A percentile compares a stretch with the other conserved stretches of the same genome.
Conservation (phyloP, 2,329 filamentous ascomycete genomes). For the Fusarium bactridioides region DNA sequence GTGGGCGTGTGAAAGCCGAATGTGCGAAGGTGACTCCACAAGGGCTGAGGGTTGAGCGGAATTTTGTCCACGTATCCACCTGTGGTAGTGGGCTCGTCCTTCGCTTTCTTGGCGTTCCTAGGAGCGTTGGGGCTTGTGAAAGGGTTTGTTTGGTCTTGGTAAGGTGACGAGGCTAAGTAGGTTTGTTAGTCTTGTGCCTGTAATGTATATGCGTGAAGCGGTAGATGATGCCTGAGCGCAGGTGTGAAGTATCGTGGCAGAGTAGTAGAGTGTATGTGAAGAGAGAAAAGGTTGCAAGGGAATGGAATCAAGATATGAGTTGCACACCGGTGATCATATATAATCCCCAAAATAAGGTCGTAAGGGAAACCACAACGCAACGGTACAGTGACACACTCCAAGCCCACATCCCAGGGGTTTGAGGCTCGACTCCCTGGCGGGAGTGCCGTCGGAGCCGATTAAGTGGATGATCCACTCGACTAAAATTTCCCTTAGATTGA, state of each 20-base stretch:
- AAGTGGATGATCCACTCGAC: conserved; percentile 43
- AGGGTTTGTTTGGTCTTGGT: conserved; percentile 26
- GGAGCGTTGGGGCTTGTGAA: conserved; percentile 26
- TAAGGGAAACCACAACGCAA: conserved; percentile 29
- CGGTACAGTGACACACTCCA: conserved; percentile 36
- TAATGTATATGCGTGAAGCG: background rate
- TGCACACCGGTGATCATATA: conserved; percentile 39
- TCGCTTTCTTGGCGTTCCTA: conserved; percentile 37
- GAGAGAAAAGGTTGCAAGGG: conserved; percentile 9
- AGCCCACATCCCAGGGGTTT: conserved; percentile 39
- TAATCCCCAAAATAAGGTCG: conserved; percentile 37
- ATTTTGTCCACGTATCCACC: conserved; percentile 40
- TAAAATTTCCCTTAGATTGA: conserved; percentile 43
- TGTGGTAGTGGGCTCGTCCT: conserved; percentile 20
- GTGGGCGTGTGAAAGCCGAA: conserved; percentile 26
- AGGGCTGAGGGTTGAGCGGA: conserved; percentile 39
- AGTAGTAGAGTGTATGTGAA: background rate
- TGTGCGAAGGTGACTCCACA: conserved; percentile 40
- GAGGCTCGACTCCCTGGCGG: conserved; percentile 40
- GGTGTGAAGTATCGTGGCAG: background rate
- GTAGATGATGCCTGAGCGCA: background rate
- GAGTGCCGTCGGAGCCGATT: conserved; percentile 43
- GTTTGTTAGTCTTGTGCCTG: conserved; percentile 14
- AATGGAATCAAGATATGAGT: conserved; percentile 2
- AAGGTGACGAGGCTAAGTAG: conserved; percentile 22